Base-by-base conservation (phyloP, 208 protist species). In the Novymonas esmeraldas region DNA sequence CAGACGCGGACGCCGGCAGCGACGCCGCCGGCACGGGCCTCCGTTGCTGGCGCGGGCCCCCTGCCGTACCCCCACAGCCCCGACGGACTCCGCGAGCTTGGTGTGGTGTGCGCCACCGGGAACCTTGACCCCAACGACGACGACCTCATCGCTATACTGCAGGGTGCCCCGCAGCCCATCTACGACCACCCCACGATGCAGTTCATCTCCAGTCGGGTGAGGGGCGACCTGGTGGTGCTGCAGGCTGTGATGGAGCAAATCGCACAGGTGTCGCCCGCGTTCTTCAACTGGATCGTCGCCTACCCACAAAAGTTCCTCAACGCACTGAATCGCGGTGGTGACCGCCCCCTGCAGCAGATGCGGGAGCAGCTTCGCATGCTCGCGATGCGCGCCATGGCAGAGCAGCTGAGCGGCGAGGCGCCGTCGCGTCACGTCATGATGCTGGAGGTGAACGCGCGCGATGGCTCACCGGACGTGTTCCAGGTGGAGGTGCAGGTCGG, bases 151-250 rank as follows among this genome's bases (percentile, higher is more conserved):
- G 45, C 61, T 16, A 18, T 70, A 42, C 57, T 71, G 28, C 67
- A 72, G 4, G 50, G 57, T 18, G 68, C 76, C 48, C 72, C 76
- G 14, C 41, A 57, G 44, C 55, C 50, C 0, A 50, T 90, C 11
- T 84, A 79, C 56, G 57, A 78, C 38, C 79, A 88, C 62, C 85
- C 79, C 28, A 83, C 79, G 0, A 79, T 91, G 74, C 59, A 81
- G 33, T 78, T 75, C 58, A 87, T 92, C 34, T 74, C 83, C 6
- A 73, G 75, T 38, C 72, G 78, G 61, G 76, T 87, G 4, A 72
- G 76, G 41, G 70, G 79, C 29, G 54, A 83, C 56, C 69, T 82
- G 22, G 34, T 54, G 31, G 64, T 73, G 41, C 57, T 93, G 45
- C 69, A 76, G 14, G 67, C 70, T 6, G 58, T 89, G 1, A 60